phyloP scores from a whole-genome alignment of 371 early-diverging fungal species.

The Apophysomyces elegans region DNA sequence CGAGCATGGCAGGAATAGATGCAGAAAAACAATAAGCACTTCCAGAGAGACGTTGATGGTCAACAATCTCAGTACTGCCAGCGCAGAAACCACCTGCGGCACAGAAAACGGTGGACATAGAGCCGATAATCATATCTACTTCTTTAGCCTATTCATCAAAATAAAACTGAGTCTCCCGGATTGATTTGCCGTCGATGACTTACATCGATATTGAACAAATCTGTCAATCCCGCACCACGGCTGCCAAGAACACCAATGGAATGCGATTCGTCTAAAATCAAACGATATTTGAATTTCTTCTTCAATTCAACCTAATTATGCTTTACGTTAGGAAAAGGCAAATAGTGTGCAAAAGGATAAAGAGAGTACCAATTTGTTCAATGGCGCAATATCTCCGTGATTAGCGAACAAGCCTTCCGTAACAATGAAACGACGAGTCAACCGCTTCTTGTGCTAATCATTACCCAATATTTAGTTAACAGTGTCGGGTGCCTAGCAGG shows the following conservation, averaged over 20 bases:
- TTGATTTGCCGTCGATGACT: neutral
- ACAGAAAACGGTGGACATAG: constrained; percentile 86
- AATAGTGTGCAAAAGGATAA: too few relatives aligned
- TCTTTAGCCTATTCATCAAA: constrained; percentile 56
- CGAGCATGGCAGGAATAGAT: constrained; percentile 96
- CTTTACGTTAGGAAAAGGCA: neutral
- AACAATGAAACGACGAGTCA: constrained; percentile 94
- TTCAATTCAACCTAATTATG: constrained; percentile 78
- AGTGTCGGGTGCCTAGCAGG: neutral
- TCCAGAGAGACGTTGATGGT: constrained; percentile 95
- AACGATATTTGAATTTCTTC: constrained; percentile 94
- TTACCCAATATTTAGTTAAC: neutral
- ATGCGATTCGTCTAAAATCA: constrained; percentile 96
- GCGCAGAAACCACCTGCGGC: constrained; percentile 97
- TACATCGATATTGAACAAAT: constrained; percentile 78
- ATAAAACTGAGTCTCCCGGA: too few relatives aligned
- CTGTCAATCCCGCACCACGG: constrained; percentile 91
- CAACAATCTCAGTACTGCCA: constrained; percentile 86
- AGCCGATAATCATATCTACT: constrained; percentile 95
- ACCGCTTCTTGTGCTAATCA: constrained; percentile 61
- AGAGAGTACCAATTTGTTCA: constrained; percentile 70
- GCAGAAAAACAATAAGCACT: constrained; percentile 98
- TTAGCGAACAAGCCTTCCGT: constrained; percentile 97
- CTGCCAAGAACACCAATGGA: constrained; percentile 94
- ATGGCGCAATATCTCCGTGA: constrained; percentile 90